These are phyloP conservation scores for Eimeria tenella DNA, from an alignment of 169 alveolate genomes.

Conservation along the genomic window DNA sequence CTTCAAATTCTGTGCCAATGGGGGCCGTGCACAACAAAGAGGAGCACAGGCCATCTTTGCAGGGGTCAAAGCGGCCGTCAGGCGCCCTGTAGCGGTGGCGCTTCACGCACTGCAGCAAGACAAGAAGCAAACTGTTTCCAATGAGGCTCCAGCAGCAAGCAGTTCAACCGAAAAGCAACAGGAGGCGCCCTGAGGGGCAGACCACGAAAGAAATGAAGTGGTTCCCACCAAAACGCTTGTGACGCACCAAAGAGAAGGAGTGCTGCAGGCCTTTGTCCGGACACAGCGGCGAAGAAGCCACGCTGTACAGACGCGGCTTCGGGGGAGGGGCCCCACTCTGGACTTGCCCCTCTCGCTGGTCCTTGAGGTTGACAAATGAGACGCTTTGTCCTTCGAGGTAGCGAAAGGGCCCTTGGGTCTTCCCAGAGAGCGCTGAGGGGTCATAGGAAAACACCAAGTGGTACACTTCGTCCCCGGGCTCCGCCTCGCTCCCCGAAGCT, in stretches of 20 bases:
- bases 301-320: constrained; percentile 62
- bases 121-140: not conserved
- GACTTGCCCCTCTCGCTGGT: not conserved
- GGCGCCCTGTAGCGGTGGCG: constrained; percentile 49
- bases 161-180: not conserved
- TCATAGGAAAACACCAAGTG: constrained; percentile 57
- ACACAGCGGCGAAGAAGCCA: constrained; percentile 37
- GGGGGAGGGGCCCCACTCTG: not conserved
- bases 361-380: constrained; percentile 50
- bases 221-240: not conserved
- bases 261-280: constrained; percentile 39
- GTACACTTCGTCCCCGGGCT: constrained; percentile 16
- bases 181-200: not conserved
- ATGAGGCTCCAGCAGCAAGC: not conserved
- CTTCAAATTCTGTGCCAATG: constrained; percentile 57
- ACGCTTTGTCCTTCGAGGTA: constrained; percentile 55
- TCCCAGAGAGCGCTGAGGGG: constrained; percentile 14
- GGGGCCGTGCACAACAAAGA: constrained; percentile 48
- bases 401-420: constrained; percentile 37
- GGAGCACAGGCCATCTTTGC: constrained; percentile 59
- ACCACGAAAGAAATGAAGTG: not conserved
- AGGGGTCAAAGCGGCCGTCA: constrained; percentile 32
- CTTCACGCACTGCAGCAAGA: constrained; percentile 27
- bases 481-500: not conserved
- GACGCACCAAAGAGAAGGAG: constrained; percentile 23